phyloP scores from a whole-genome alignment of 73 alveolate species.

The Paramecium octaurelia region DNA sequence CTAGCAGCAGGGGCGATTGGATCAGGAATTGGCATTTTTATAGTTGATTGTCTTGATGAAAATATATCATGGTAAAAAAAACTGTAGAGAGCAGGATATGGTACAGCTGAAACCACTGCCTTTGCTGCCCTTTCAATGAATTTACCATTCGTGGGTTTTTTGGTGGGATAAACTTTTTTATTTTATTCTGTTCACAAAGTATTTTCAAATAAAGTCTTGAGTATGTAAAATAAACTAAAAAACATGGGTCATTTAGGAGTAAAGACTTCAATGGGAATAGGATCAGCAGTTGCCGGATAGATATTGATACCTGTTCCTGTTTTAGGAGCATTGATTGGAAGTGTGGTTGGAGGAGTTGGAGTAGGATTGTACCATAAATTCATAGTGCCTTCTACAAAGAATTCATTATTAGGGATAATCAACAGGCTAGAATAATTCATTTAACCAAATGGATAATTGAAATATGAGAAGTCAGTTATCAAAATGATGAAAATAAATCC shows the following conservation, averaged over 20 bases:
- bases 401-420: background rate
- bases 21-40: conserved; percentile 19
- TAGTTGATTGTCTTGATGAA: conserved; percentile 39
- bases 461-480: background rate
- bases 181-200: conserved; percentile 26
- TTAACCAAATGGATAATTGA: background rate
- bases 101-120: conserved; percentile 46
- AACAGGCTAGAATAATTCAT: background rate
- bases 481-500: background rate
- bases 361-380: conserved; percentile 27
- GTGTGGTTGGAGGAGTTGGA: conserved; percentile 46
- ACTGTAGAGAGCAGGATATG: conserved; percentile 21
- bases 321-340: conserved; percentile 32
- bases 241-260: conserved; percentile 35
- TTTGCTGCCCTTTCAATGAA: conserved; percentile 40
- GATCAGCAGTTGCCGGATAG: conserved; percentile 49
- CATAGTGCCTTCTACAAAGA: background rate
- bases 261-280: conserved; percentile 40
- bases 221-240: conserved; percentile 17
- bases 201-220: conserved; percentile 9
- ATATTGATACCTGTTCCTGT: conserved; percentile 39
- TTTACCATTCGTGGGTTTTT: conserved; percentile 25
- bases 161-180: conserved; percentile 3
- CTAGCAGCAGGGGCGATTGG: conserved; percentile 45
- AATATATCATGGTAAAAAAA: conserved; percentile 34